A percentile compares a stretch with the other conserved stretches of the same genome.
phyloP scores from a whole-genome alignment of 2,329 filamentous ascomycete species.

The Tolypocladium guangdongense region DNA sequence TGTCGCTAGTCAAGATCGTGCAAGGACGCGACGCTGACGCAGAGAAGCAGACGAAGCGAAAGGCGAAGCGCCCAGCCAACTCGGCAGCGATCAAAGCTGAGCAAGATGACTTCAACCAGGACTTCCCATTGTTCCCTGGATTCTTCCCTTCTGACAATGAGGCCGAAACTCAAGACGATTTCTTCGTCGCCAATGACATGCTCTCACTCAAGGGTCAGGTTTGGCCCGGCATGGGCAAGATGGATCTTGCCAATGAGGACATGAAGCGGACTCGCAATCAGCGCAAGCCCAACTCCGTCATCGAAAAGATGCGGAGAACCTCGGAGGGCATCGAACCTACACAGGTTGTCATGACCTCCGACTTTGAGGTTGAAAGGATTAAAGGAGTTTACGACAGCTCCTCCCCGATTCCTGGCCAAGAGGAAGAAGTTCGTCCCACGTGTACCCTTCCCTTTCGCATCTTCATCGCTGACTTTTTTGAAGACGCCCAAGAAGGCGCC shows the following conservation, averaged over 20 bases:
- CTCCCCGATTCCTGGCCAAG: conserved; percentile 30
- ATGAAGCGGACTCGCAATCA: conserved; percentile 69
- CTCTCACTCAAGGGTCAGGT: conserved; percentile 55
- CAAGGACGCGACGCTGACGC: neutral
- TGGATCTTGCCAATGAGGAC: conserved; percentile 64
- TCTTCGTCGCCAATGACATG: conserved; percentile 15
- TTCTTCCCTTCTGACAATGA: conserved; percentile 18
- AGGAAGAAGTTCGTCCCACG: conserved; percentile 30
- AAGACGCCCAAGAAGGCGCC: conserved; percentile 19
- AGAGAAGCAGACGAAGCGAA: conserved; percentile 17
- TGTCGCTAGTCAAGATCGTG: neutral
- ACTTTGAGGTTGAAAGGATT: conserved; percentile 37
- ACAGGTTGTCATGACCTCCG: conserved; percentile 51
- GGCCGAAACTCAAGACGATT: conserved; percentile 16
- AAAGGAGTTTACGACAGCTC: conserved; percentile 51
- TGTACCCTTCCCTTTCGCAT: neutral
- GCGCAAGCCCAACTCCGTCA: conserved; percentile 62
- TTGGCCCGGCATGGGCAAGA: conserved; percentile 72
- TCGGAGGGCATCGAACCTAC: conserved; percentile 53
- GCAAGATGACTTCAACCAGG: conserved; percentile 12
- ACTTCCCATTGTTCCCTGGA: conserved; percentile 17
- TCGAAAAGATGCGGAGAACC: conserved; percentile 52
- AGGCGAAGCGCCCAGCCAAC: conserved; percentile 12
- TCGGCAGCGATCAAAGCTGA: conserved; percentile 17
- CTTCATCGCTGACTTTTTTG: conserved; percentile 3